Evolutionary conservation across 2,329 filamentous ascomycete genomes (phyloP).

Genomic region (Aspergillus flavus): DNA sequence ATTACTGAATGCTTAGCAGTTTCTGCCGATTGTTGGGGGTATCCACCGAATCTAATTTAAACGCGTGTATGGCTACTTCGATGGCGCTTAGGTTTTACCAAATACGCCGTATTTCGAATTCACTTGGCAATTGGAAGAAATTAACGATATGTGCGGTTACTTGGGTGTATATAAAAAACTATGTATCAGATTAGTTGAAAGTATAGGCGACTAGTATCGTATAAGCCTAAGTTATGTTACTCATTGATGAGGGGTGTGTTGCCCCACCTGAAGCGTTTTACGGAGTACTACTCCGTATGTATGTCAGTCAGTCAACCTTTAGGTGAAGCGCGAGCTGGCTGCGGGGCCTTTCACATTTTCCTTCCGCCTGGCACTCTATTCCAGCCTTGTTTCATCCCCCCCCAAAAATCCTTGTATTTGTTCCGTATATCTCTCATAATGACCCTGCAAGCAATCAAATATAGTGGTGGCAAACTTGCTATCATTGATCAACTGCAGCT

Average conservation of each 20-base stretch:
- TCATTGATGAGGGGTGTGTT: not conserved
- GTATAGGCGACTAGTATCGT: not conserved
- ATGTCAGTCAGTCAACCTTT: too few species aligned
- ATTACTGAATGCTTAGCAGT: too few species aligned
- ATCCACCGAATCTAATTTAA: too few species aligned
- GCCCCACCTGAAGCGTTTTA: not conserved
- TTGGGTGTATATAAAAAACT: not conserved
- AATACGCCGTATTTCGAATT: too few species aligned
- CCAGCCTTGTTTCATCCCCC: not conserved
- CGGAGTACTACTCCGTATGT: too few species aligned
- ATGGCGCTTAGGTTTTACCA: too few species aligned
- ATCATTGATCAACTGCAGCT: slow-evolving; percentile 67
- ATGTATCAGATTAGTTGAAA: not conserved
- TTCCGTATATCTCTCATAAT: slow-evolving; percentile 25
- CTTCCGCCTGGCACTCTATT: not conserved
- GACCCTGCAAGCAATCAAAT: slow-evolving; percentile 65
- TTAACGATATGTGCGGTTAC: too few species aligned
- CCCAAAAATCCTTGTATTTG: not conserved
- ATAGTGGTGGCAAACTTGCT: slow-evolving; percentile 56
- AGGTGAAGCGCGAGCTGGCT: not conserved
- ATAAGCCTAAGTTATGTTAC: not conserved
- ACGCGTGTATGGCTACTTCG: too few species aligned
- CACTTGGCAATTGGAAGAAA: too few species aligned
- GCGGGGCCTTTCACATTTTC: not conserved
- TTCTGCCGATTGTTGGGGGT: too few species aligned